phyloP scores from a whole-genome alignment of 768 basidiomycete genomes.

The Lentinus brumalis region DNA sequence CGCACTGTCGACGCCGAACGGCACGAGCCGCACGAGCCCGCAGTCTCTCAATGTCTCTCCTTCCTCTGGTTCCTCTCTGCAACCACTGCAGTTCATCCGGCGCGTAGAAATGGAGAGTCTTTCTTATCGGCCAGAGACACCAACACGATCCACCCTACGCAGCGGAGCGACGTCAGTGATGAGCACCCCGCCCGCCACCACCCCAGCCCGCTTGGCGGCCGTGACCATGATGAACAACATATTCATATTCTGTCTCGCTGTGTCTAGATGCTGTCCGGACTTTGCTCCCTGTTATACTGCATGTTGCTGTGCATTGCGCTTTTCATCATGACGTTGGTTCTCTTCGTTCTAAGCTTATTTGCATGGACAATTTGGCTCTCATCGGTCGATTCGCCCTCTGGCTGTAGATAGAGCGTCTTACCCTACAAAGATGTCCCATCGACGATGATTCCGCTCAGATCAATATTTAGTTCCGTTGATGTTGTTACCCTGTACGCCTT shows the following conservation, averaged over 20 bases:
- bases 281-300: conserved; percentile 8
- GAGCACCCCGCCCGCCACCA: conserved; percentile 46
- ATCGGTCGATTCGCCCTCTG: no score
- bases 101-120: conserved; percentile 66
- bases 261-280: background rate
- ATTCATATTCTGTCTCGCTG: background rate
- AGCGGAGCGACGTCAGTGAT: conserved; percentile 40
- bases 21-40: conserved; percentile 49
- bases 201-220: conserved; percentile 62
- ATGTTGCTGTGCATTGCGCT: conserved; percentile 7
- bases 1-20: conserved; percentile 52
- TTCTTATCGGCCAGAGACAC: conserved; percentile 58
- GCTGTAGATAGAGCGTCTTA: conserved; percentile 14
- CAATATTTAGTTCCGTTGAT: conserved; percentile 22
- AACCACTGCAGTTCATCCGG: conserved; percentile 78
- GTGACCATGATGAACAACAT: conserved; percentile 29
- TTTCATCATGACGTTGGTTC: background rate
- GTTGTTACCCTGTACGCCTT: conserved; percentile 19
- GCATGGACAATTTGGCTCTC: conserved; percentile 6
- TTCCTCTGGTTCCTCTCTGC: conserved; percentile 63
- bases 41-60: conserved; percentile 54
- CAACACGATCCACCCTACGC: conserved; percentile 57
- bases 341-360: conserved; percentile 2
- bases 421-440: background rate
- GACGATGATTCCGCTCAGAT: background rate